A percentile compares a stretch with the other conserved stretches of the same genome.
These are phyloP conservation scores for Chaetomiaceae sp. DNA, from an alignment of 2,329 filamentous ascomycete genomes.

Conservation along the genomic window DNA sequence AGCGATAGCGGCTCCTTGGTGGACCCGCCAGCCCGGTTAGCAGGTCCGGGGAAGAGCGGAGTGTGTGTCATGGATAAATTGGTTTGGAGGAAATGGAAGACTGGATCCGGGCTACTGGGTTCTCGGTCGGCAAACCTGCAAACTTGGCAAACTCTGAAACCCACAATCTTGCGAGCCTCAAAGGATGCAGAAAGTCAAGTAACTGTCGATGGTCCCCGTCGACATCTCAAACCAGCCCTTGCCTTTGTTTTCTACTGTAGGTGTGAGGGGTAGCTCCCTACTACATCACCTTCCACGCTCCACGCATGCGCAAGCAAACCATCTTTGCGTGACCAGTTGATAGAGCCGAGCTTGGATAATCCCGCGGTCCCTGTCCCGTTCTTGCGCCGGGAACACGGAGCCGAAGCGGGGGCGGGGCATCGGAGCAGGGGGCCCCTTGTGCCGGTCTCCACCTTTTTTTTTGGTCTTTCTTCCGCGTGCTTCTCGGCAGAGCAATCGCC, in stretches of 20 bases:
- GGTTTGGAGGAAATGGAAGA: constrained; percentile 1
- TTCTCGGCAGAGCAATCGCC: too few relatives aligned
- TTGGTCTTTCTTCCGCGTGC: background rate
- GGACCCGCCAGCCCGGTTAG: constrained; percentile 17
- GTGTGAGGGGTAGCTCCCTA: too few relatives aligned
- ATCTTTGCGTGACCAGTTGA: too few relatives aligned
- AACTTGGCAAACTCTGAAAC: background rate
- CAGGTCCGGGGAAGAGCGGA: constrained; percentile 2
- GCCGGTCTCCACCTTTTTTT: background rate
- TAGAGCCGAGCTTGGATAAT: too few relatives aligned
- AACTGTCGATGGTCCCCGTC: too few relatives aligned
- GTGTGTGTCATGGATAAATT: constrained; percentile 7
- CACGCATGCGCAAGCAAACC: too few relatives aligned
- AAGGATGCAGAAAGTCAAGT: too few relatives aligned
- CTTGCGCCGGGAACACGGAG: background rate
- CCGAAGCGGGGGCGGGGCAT: constrained; percentile 15
- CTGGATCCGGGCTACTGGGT: constrained; percentile 2
- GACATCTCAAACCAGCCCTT: too few relatives aligned
- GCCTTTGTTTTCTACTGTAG: too few relatives aligned
- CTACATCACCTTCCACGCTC: too few relatives aligned
- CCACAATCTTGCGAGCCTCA: too few relatives aligned
- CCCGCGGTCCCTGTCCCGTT: background rate
- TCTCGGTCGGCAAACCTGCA: background rate
- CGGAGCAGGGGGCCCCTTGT: background rate
- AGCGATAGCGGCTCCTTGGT: constrained; percentile 13